Evolutionary conservation across 495 filamentous ascomycete genomes (phyloP).

Genomic region (Apodospora peruviana): DNA sequence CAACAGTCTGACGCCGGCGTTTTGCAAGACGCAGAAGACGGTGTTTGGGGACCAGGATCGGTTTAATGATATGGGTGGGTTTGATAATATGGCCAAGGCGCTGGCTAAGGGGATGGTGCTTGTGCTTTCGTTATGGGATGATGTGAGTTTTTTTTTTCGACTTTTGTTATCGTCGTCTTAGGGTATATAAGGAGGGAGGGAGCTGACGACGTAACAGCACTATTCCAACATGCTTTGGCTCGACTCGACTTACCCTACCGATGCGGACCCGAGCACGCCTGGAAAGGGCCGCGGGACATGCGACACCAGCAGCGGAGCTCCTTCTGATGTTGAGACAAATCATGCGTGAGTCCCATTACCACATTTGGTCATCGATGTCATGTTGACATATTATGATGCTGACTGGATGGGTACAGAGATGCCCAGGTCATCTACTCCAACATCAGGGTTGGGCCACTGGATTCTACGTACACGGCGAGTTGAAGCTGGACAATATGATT

Average conservation of each 20-base stretch:
- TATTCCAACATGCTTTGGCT: conserved; percentile 72
- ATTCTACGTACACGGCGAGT: conserved; percentile 38
- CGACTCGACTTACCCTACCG: conserved; percentile 61
- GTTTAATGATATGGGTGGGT: conserved; percentile 54
- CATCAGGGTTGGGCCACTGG: conserved; percentile 61
- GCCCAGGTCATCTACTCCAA: conserved; percentile 49
- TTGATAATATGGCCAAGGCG: conserved; percentile 46
- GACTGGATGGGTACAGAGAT: conserved; percentile 12
- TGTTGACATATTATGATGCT: too few relatives aligned
- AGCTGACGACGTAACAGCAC: too few relatives aligned
- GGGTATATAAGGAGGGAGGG: too few relatives aligned
- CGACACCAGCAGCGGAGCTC: conserved; percentile 48
- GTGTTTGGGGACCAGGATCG: conserved; percentile 26
- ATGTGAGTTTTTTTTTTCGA: conserved; percentile 24
- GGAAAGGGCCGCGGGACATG: conserved; percentile 66
- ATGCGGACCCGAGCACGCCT: conserved; percentile 34
- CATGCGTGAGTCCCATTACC: conserved; percentile 19
- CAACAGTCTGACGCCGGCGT: conserved; percentile 49
- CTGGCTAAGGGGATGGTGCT: conserved; percentile 59
- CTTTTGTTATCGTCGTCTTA: background rate
- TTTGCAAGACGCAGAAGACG: conserved; percentile 39
- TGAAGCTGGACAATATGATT: background rate
- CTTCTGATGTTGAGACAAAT: conserved; percentile 48
- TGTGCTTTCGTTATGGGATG: conserved; percentile 67
- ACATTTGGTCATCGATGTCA: background rate